phyloP scores from a whole-genome alignment of 1,284 basidiomycete genomes.

The Ceratobasidium sp. region DNA sequence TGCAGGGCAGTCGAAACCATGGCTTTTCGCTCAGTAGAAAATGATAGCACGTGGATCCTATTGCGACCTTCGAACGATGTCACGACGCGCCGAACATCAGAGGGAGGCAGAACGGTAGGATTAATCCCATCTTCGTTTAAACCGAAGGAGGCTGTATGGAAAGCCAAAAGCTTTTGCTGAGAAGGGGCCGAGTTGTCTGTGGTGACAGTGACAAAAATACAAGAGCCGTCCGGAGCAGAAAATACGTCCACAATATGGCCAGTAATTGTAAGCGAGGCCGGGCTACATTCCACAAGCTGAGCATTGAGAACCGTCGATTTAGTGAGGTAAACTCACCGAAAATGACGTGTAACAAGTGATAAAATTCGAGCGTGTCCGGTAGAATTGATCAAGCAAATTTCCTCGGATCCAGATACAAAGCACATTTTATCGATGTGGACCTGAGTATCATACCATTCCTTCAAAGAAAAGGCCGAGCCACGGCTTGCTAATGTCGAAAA shows the following conservation, averaged over 20 bases:
- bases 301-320: background rate
- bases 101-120: constrained; percentile 52
- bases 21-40: constrained; percentile 57
- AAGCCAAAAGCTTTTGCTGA: constrained; percentile 57
- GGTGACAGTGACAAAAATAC: constrained; percentile 17
- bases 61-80: constrained; percentile 65
- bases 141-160: constrained; percentile 72
- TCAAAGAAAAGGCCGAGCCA: background rate
- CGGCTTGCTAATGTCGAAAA: background rate
- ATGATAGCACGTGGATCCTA: constrained; percentile 62
- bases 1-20: constrained; percentile 64
- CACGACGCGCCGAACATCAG: constrained; percentile 55
- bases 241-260: background rate
- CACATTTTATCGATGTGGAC: constrained; percentile 24
- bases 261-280: background rate
- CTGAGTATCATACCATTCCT: constrained; percentile 45
- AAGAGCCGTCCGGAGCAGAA: constrained; percentile 39
- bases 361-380: constrained; percentile 43
- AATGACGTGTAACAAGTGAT: constrained; percentile 39
- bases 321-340: constrained; percentile 33
- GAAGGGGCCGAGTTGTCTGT: background rate
- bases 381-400: constrained; percentile 44
- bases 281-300: background rate
- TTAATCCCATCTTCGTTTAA: constrained; percentile 62
- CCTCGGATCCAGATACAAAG: constrained; percentile 45